These are phyloP conservation scores for Cucurbita maxima DNA, from an alignment of 306 rosid genomes.

Conservation along the genomic window DNA sequence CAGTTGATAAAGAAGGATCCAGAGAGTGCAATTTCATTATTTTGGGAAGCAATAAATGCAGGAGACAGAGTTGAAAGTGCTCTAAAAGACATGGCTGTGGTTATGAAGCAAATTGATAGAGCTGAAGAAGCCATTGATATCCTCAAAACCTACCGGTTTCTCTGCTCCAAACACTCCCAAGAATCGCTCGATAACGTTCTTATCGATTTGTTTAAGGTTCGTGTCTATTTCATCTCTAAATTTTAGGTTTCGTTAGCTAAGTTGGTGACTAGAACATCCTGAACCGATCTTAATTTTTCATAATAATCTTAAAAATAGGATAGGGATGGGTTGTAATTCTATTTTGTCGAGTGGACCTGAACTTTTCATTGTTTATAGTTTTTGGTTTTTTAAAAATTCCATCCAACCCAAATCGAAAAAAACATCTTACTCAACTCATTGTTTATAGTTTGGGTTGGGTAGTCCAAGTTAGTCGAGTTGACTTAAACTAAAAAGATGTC, in stretches of 20 bases:
- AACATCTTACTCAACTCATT: no score
- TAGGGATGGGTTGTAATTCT: no score
- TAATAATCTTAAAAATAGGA: no score
- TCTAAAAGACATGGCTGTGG: slow-evolving; percentile 82
- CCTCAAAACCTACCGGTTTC: slow-evolving; percentile 39
- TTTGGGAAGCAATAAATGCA: slow-evolving; percentile 73
- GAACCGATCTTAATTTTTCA: no score
- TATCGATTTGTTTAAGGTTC: slow-evolving; percentile 70
- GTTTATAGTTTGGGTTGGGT: no score
- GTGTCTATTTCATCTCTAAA: not conserved
- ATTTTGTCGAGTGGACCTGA: no score
- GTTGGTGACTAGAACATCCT: no score
- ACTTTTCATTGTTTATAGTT: no score
- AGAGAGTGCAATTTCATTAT: slow-evolving; percentile 54
- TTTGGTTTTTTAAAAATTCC: no score
- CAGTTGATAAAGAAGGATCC: slow-evolving; percentile 73
- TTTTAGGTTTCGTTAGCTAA: not conserved
- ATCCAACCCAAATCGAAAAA: no score
- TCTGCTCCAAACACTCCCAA: slow-evolving; percentile 76
- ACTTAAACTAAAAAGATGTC: no score
- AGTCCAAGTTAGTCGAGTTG: no score
- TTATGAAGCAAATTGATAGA: slow-evolving; percentile 73
- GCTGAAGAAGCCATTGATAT: slow-evolving; percentile 81
- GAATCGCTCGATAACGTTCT: slow-evolving; percentile 84
- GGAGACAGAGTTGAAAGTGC: slow-evolving; percentile 90